These are phyloP conservation scores for Starmerella floricola DNA, from an alignment of 805 yeast species.

Conservation along the genomic window DNA sequence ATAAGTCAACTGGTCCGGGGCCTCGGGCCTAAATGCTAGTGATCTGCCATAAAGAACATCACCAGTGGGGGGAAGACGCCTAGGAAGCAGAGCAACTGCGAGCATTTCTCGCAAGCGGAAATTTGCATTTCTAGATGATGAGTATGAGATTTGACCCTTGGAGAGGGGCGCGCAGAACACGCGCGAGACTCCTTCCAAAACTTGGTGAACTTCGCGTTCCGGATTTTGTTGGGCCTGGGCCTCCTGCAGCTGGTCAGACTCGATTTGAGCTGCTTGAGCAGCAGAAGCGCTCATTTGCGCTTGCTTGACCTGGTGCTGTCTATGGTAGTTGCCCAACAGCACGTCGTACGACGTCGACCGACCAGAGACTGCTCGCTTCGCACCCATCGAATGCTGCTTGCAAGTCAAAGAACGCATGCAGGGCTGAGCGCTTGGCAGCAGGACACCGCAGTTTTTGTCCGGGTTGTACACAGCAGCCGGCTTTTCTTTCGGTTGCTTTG, in stretches of 20 bases:
- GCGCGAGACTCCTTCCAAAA: constrained; percentile 73
- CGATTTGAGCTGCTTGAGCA: constrained; percentile 15
- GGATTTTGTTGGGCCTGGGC: constrained; percentile 20
- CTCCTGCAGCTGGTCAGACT: constrained; percentile 18
- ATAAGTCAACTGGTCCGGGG: constrained; percentile 40
- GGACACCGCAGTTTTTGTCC: constrained; percentile 81
- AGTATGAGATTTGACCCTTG: constrained; percentile 55
- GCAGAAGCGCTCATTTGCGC: constrained; percentile 17
- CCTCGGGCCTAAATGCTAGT: constrained; percentile 60
- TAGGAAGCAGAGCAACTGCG: constrained; percentile 55
- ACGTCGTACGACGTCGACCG: constrained; percentile 87
- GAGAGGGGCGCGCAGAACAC: constrained; percentile 50
- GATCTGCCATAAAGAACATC: constrained; percentile 63
- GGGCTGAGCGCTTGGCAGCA: constrained; percentile 82
- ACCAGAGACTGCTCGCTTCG: constrained; percentile 89
- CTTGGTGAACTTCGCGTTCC: constrained; percentile 70
- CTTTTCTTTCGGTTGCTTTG: constrained; percentile 40
- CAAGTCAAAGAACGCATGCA: constrained; percentile 95
- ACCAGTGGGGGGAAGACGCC: constrained; percentile 37
- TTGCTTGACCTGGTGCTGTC: constrained; percentile 74
- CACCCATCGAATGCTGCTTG: constrained; percentile 97
- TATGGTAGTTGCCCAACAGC: constrained; percentile 76
- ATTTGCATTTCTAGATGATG: constrained; percentile 56
- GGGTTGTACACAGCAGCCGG: constrained; percentile 37
- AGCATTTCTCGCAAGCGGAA: constrained; percentile 88